A percentile compares a stretch with the other conserved stretches of the same genome.
Conservation (phyloP, 805 yeast genomes). For the Candida nitratophila region DNA sequence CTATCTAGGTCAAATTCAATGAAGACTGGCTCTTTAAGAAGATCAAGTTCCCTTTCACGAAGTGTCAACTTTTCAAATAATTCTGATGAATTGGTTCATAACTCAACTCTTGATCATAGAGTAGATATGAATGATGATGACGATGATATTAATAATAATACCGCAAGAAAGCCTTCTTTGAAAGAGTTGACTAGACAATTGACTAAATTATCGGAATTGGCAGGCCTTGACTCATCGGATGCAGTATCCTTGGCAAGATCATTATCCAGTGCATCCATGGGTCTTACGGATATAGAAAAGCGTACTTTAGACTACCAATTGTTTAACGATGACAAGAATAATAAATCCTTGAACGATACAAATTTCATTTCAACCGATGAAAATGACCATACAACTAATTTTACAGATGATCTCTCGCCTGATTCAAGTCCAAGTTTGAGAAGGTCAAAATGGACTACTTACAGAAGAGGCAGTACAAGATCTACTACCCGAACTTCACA, state of each 20-base stretch:
- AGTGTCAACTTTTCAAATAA: conserved; percentile 5
- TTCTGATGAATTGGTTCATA: no score
- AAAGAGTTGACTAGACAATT: conserved; percentile 70
- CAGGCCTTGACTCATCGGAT: conserved; percentile 72
- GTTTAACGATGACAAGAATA: conserved; percentile 1
- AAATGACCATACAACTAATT: not conserved
- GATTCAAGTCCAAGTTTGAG: conserved; percentile 14
- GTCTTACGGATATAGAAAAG: conserved; percentile 45
- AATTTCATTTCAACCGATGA: no score
- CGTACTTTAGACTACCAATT: not conserved
- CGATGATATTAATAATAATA: conserved; percentile 5
- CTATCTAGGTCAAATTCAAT: no score
- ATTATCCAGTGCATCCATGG: conserved; percentile 62
- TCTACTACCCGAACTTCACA: not conserved
- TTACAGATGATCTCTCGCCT: not conserved
- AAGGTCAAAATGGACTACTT: conserved; percentile 45
- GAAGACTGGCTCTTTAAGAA: conserved; percentile 14
- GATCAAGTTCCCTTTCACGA: conserved; percentile 17
- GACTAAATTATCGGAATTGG: conserved; percentile 64
- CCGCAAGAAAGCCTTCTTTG: conserved; percentile 47
- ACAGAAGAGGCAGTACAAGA: conserved; percentile 29
- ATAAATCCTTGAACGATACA: conserved; percentile 8
- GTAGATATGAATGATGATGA: conserved; percentile 17
- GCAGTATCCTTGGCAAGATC: conserved; percentile 81
- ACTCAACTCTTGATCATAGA: no score